A percentile compares a stretch with the other conserved stretches of the same genome.
These are phyloP conservation scores for Sphagnurus paluster DNA, from an alignment of 1,284 basidiomycete genomes.

Conservation along the genomic window DNA sequence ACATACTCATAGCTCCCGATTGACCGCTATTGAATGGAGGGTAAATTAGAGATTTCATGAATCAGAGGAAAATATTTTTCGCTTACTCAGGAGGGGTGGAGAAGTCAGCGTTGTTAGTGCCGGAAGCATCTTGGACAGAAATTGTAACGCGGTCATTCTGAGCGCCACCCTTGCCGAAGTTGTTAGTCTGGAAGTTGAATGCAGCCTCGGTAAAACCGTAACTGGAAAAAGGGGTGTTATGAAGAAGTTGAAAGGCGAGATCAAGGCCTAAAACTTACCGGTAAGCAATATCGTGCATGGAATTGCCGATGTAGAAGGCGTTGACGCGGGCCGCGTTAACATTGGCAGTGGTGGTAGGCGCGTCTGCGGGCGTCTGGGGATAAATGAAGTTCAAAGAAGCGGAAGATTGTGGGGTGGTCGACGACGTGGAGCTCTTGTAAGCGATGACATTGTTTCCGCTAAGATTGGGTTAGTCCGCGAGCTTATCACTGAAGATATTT, in stretches of 20 bases:
- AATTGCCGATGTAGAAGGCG: conserved; percentile 50
- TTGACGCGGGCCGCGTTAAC: conserved; percentile 45
- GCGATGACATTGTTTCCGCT: conserved; percentile 35
- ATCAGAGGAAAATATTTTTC: background rate
- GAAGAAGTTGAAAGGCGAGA: background rate
- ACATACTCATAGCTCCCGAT: conserved; percentile 7
- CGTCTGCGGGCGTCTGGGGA: conserved; percentile 24
- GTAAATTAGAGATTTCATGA: background rate
- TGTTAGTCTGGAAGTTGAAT: conserved; percentile 45
- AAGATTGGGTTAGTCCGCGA: background rate
- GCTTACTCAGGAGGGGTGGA: conserved; percentile 37
- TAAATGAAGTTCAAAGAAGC: conserved; percentile 40
- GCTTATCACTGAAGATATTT: background rate
- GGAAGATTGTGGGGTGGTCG: conserved; percentile 30
- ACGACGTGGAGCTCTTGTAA: conserved; percentile 5
- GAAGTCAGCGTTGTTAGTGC: conserved; percentile 44
- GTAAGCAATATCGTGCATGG: conserved; percentile 49
- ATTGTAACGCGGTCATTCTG: conserved; percentile 40
- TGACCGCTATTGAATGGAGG: conserved; percentile 4
- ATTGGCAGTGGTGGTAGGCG: conserved; percentile 32
- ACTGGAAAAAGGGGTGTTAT: background rate
- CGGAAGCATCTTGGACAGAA: conserved; percentile 38
- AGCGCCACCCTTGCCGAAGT: conserved; percentile 38
- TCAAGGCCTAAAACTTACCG: conserved; percentile 12
- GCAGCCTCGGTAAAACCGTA: conserved; percentile 23